These are phyloP conservation scores for Pilatotrama ljubarskyi DNA, from an alignment of 768 basidiomycete species.

Conservation along the genomic window DNA sequence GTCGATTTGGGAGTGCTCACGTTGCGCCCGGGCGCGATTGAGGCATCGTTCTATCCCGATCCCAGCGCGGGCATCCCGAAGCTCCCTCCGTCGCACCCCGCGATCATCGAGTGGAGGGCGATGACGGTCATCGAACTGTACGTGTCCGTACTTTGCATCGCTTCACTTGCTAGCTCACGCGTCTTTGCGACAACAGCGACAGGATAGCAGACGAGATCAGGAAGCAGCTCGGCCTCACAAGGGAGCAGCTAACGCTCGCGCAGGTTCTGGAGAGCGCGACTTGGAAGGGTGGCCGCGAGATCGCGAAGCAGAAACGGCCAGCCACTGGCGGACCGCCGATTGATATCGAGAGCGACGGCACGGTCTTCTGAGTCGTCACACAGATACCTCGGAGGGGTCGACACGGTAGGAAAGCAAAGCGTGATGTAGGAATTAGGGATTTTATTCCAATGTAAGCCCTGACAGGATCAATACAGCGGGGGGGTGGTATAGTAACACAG, in stretches of 20 bases:
- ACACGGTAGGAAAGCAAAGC: not conserved
- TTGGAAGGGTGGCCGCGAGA: slow-evolving; percentile 95
- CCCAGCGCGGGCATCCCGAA: slow-evolving; percentile 55
- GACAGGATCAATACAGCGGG: not conserved
- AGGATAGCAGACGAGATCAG: slow-evolving; percentile 75
- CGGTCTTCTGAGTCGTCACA: slow-evolving; percentile 55
- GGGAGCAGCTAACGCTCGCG: slow-evolving; percentile 65
- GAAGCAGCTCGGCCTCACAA: slow-evolving; percentile 48
- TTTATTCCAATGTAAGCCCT: not conserved
- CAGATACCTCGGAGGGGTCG: not conserved
- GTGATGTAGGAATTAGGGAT: not conserved
- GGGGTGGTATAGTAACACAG: not conserved
- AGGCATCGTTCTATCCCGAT: slow-evolving; percentile 44
- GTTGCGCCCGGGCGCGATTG: slow-evolving; percentile 58
- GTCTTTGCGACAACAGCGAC: slow-evolving; percentile 51
- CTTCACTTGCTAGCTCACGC: not conserved
- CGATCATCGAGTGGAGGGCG: slow-evolving; percentile 94
- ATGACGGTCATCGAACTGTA: slow-evolving; percentile 93
- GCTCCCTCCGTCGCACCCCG: slow-evolving; percentile 76
- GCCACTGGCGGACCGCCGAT: slow-evolving; percentile 81
- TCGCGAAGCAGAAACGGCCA: slow-evolving; percentile 77
- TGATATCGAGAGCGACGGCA: slow-evolving; percentile 84
- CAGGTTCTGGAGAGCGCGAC: slow-evolving; percentile 94
- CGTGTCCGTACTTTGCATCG: slow-evolving; percentile 31
- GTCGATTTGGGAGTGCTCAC: slow-evolving; percentile 80